These are phyloP conservation scores for Spiromastix sp. DNA, from an alignment of 2,329 filamentous ascomycete genomes.

Conservation along the genomic window DNA sequence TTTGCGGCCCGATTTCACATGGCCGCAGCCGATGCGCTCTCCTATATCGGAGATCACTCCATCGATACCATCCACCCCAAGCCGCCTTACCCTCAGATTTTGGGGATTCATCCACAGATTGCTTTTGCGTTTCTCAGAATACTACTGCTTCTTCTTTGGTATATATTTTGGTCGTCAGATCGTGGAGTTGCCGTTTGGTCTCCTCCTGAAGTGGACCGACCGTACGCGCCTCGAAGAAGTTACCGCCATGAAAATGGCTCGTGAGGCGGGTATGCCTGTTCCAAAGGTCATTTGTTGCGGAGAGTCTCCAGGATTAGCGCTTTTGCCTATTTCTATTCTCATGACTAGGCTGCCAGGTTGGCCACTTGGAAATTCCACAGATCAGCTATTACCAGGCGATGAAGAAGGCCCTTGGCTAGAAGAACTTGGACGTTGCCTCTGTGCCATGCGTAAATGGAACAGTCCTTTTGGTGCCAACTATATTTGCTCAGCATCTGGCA, in stretches of 20 bases:
- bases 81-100: constrained; percentile 12
- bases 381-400: constrained; percentile 19
- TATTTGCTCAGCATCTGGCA: constrained; percentile 25
- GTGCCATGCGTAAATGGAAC: constrained; percentile 26
- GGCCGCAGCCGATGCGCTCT: constrained; percentile 14
- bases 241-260: constrained; percentile 24
- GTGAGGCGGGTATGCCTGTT: constrained; percentile 25
- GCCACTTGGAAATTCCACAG: constrained; percentile 19
- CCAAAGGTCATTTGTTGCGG: constrained; percentile 25
- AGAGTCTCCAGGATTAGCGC: constrained; percentile 17
- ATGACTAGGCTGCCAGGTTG: constrained; percentile 32
- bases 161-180: constrained; percentile 19
- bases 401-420: constrained; percentile 22
- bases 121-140: constrained; percentile 20
- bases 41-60: constrained; percentile 16
- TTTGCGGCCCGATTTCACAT: constrained; percentile 18
- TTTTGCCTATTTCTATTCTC: constrained; percentile 25
- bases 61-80: constrained; percentile 12
- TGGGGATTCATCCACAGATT: constrained; percentile 22
- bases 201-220: constrained; percentile 30
- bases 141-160: constrained; percentile 22
- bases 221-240: constrained; percentile 27
- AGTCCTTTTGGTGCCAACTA: constrained; percentile 14
- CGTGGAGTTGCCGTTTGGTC: constrained; percentile 27
- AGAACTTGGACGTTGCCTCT: constrained; percentile 25